Base-by-base conservation (phyloP, 306 rosid species). In the Lagenaria siceraria region DNA sequence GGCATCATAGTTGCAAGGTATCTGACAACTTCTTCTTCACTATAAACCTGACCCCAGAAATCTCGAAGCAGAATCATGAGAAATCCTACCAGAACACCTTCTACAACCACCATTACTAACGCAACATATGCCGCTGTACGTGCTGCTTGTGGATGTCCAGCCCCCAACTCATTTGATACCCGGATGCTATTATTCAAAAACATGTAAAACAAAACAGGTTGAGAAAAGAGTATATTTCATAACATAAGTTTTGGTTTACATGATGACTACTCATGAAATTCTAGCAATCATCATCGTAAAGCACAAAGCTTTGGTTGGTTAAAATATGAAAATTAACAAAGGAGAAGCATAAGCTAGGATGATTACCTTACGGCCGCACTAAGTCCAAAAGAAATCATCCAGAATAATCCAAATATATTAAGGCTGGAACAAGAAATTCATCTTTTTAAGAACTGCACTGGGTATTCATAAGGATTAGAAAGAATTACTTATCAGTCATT, bases 371-470 rank as follows among this genome's bases (percentile, higher is more conserved):
- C 72, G 59, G 78, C 78, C 3, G 72, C 43, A 19, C 82, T 79
- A 24, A 79, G 78, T 71, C 78, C 82, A 79, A 42, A 79, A 19
- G 82, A 77, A 13, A 79, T 71, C 82, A 79, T 72, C 78, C 78
- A 79, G n/a, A 71, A 54, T 10, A 72, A 17, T 43, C 35, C 73
- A 70, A 61, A 71, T 79, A 77, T 58, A 65, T 79, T 79, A 5
- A 79, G 78, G 70, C 82, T 79, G 59, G 35, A 79, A 77, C 4
- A 43, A 62, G 52, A 40, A 31, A 40, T 66, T 36, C 25, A 33
- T 33, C 62, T 10, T 56, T 56, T 8, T 56, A 56, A 56, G 33
- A 8, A 56, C 62, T 21, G 31, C 62, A 56, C 1, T 9, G 15
- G 29, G 22, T 21, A 10, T 55, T n/a, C 25, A 56, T 56, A 56